A percentile compares a stretch with the other conserved stretches of the same genome.
Evolutionary conservation across 768 basidiomycete species (phyloP).

Genomic region (Psilocybe cyanescens): DNA sequence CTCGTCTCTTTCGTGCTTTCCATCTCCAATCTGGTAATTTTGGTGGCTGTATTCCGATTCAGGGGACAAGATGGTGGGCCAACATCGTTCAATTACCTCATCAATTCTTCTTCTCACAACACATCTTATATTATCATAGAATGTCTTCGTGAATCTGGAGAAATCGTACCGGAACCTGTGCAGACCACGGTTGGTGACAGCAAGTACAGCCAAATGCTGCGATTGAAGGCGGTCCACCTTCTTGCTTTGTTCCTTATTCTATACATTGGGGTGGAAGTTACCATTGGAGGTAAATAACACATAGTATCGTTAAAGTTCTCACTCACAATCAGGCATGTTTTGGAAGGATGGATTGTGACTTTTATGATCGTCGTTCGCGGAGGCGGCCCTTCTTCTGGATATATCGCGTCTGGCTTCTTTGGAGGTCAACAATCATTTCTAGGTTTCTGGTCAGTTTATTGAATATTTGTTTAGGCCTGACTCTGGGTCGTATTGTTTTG

Average conservation of each 20-base stretch:
- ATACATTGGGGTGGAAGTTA: constrained; percentile 71
- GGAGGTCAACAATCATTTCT: constrained; percentile 38
- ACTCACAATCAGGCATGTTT: neutral
- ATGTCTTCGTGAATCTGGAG: constrained; percentile 54
- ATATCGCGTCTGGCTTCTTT: constrained; percentile 54
- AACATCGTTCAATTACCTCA: neutral
- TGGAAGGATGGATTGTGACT: constrained; percentile 69
- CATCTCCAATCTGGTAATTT: constrained; percentile 52
- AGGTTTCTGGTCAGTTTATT: neutral
- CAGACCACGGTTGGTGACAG: constrained; percentile 21
- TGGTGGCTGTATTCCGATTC: constrained; percentile 64
- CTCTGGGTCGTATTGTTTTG: constrained; percentile 53
- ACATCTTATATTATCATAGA: constrained; percentile 34
- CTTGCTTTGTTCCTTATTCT: constrained; percentile 64
- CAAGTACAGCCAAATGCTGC: constrained; percentile 48
- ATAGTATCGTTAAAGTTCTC: constrained; percentile 12
- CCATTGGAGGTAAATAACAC: constrained; percentile 43
- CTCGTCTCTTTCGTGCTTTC: constrained; percentile 69
- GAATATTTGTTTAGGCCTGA: constrained; percentile 45
- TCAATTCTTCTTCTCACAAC: neutral
- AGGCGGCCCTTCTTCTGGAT: constrained; percentile 43
- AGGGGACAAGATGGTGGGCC: constrained; percentile 67
- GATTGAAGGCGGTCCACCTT: constrained; percentile 55
- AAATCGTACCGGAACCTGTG: constrained; percentile 38
- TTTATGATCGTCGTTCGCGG: constrained; percentile 42